Conservation (phyloP, 106 monocot species). For the Triglochin maritima region DNA sequence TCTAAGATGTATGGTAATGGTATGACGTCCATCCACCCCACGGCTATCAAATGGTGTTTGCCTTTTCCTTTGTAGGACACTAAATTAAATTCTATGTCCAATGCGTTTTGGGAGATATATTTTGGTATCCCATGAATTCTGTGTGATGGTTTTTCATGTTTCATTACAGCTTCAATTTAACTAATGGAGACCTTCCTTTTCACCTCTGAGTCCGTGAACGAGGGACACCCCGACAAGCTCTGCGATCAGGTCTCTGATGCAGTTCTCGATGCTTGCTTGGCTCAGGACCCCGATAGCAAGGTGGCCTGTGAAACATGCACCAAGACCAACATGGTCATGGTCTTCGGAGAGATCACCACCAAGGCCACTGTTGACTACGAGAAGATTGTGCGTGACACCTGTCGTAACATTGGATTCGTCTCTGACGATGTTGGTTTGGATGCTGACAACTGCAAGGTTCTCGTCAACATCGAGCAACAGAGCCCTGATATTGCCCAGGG, state of each 20-base stretch:
- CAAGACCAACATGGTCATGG: slow-evolving; percentile 30
- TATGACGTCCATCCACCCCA: no score
- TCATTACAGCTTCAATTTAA: not conserved
- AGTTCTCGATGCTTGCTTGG: slow-evolving; percentile 22
- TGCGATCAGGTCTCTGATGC: slow-evolving; percentile 27
- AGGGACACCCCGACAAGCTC: slow-evolving; percentile 30
- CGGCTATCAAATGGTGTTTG: no score
- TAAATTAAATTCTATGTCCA: no score
- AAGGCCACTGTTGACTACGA: slow-evolving; percentile 22
- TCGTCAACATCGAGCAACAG: slow-evolving; percentile 27
- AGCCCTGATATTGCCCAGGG: slow-evolving; percentile 27
- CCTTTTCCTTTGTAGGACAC: no score
- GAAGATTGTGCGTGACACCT: slow-evolving; percentile 25
- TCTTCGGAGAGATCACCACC: slow-evolving; percentile 27
- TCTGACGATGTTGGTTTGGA: slow-evolving; percentile 23
- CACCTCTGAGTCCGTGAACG: slow-evolving; percentile 26
- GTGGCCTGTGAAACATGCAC: slow-evolving; percentile 28
- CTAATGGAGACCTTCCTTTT: slow-evolving; percentile 21
- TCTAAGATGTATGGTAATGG: no score
- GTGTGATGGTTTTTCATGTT: no score
- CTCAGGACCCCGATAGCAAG: slow-evolving; percentile 28
- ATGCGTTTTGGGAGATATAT: no score
- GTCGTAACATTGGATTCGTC: slow-evolving; percentile 18
- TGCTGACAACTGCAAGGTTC: slow-evolving; percentile 28
- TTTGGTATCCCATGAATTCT: no score